Evolutionary conservation across 148 eudicot genomes (phyloP), one percentile per base, ranked within the genome.

Genomic region (Mesembryanthemum crystallinum): DNA sequence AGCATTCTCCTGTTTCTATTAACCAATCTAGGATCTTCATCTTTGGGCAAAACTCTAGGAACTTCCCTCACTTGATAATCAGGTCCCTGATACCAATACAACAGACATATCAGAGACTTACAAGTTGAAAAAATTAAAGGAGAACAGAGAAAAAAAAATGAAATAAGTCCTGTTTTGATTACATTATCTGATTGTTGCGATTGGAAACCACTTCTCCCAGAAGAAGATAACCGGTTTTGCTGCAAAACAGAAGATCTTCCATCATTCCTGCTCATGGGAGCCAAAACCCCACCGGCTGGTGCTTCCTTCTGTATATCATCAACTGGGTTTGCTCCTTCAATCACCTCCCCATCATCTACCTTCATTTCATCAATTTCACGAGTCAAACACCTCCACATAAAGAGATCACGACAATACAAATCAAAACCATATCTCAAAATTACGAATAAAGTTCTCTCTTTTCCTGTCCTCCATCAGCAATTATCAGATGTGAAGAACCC

Each of bases 1-100:
- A 94, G 72, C 94, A 94, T 90, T 81, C 98, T 89, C 75, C 80
- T 89, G 81, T 92, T 94, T 84, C 97, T 80, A 68, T 84, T 94
- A 54, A 94, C 92, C 80, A 88, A 78, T 30, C 89, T 89, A 23
- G 97, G 97, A 70, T 92, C 97, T 61, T 90, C 97, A 71, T 90
- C 77, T 80, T 89, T 92, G 0, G 96, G 92, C 82, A 92, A 84
- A 61, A 92, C 89, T 71, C 96, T 85, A 1, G 97, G 97, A 73
- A 82, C 88, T 73, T 87, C 86, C 35, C 73, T 68, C n/a, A 76
- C 84, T 73, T 87, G 93, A 76, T 81, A 73, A 33, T 90, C 96
- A 82, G 83, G 77, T 58, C 87, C 98, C 97, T 94, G 81, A 28
- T 42, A 75, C 32, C 27, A 72, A 67, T 29, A 69, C 61, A 47